Base-by-base conservation (phyloP, 768 basidiomycete species). In the Clitopilus hobsonii region DNA sequence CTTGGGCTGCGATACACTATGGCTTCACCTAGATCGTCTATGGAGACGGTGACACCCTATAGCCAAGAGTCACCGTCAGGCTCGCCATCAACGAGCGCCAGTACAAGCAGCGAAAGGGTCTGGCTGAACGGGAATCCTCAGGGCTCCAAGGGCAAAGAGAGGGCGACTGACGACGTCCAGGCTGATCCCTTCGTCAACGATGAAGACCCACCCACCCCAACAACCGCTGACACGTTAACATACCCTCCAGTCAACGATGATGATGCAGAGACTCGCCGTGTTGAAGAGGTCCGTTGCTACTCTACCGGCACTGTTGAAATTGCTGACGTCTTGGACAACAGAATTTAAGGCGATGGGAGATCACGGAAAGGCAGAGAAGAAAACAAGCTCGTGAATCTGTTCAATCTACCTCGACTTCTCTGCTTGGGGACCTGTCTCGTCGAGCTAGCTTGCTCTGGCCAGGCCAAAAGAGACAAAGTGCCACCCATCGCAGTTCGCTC, bases 331-430 rank as follows among this genome's bases (percentile, higher is more conserved):
- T 30, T 41, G 38, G 52, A 61, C 52, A 28, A 52, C 67, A 93
- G 91, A 93, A 83, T 56, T 75, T 94, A 24, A 77, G 79, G 60
- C 79, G 80, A 38, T 93, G 90, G 91, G 91, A 93, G 61, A 71
- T 83, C 47, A 83, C 83, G 36, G 91, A 93, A 63, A 79, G 87
- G 18, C 84, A 84, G 61, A 80, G 88, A 56, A 81, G 91, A 72
- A 91, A 85, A 69, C 77, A 80, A 29, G 85, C 81, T 2, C 79
- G 91, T 54, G 86, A 84, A 54, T 84, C 86, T 4, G 51, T 58
- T 23, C 51, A 59, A 32, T 41, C 61, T 18, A 29, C 60, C 23
- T 56, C 67, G 11, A 62, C 77, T 4, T 83, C 87, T 2, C 61
- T 88, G n/a, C 67, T 89, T 32, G 69, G 73, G 20, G 79, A 80